Evolutionary conservation across 208 protist species (phyloP), one percentile per base, ranked within the genome.

Genomic region (Balamuthia mandrillaris): DNA sequence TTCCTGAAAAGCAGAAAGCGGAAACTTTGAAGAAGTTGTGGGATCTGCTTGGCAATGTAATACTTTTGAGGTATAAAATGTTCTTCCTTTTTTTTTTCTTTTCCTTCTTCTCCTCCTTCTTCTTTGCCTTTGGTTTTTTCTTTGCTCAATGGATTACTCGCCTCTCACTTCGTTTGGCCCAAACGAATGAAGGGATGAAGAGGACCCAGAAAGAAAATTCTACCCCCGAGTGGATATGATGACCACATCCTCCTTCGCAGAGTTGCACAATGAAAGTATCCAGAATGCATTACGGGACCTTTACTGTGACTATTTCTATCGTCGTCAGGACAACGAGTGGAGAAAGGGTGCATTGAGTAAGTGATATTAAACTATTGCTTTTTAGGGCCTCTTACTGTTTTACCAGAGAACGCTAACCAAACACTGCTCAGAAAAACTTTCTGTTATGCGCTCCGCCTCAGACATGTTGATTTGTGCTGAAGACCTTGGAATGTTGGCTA

Each of bases 401-500:
- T n/a, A n/a, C n/a, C n/a, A n/a, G n/a, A n/a, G n/a, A n/a, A n/a
- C n/a, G n/a, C n/a, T n/a, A n/a, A n/a, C n/a, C n/a, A n/a, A n/a
- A n/a, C n/a, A n/a, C n/a, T n/a, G n/a, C n/a, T n/a, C n/a, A n/a
- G n/a, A 49, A 56, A 83, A 83, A 56, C 75, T 83, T 2, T 49
- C 54, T 35, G 75, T 83, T 9, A n/a, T 83, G 75, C 51, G 75
- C 21, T 49, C 61, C 4, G 75, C 75, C 35, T 83, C 75, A 21
- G 70, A 91, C 29, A 96, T 96, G 94, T 79, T 96, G 31, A 86
- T 95, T 45, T 93, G 90, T 88, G 94, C 92, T 35, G 94, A 96
- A 58, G 94, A 96, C 85, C 82, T 96, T 3, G 94, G 94, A 52
- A 86, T 93, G 78, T 63, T 94, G 12, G 86, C 91, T 44, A 81